Evolutionary conservation across 306 rosid genomes (phyloP), one percentile per base, ranked within the genome.

Genomic region (Dalbergia oliveri): DNA sequence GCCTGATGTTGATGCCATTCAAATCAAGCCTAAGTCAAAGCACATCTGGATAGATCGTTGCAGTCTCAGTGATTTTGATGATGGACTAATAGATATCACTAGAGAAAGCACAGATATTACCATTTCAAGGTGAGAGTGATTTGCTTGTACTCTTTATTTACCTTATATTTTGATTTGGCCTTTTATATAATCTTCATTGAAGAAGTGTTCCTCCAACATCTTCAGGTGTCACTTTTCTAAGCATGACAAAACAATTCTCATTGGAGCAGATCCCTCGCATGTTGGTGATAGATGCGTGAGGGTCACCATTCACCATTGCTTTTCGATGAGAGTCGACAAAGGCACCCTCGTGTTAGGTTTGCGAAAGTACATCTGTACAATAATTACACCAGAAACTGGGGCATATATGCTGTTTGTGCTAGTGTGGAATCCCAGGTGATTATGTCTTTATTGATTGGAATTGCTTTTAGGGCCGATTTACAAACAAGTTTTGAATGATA

Each of bases 381-480:
- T 59, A 96, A 93, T 47, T 96, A 91, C 87, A 93, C 89, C 83
- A 83, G 89, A 89, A 87, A 91, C 86, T 96, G 99, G 99, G 99
- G 99, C 76, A 96, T 96, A 73, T 96, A 96, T 89, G 99, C 97
- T 79, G 97, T 96, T 79, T 93, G 99, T 87, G 97, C 98, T 50
- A 87, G 99, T 73, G 98, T 96, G 54, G 99, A 96, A 86, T 87
- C 98, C 4, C 90, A 93, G 94, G 99, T 96, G 78, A 66, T 76
- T 34, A 68, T 81, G 37, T 56, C 39, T 66, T 72, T 35, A 44
- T 19, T 37, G 60, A 47, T 60, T 79, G 37, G 37, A 59, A 69
- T 69, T 74, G 4, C 44, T n/a, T 9, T 13, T 49, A 21, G 26
- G 9, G 33, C 75, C 61, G 66, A 65, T 73, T 51, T 76, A 14